phyloP scores from a whole-genome alignment of 176 grass and related monocot genomes.

The Ensete glaucum region DNA sequence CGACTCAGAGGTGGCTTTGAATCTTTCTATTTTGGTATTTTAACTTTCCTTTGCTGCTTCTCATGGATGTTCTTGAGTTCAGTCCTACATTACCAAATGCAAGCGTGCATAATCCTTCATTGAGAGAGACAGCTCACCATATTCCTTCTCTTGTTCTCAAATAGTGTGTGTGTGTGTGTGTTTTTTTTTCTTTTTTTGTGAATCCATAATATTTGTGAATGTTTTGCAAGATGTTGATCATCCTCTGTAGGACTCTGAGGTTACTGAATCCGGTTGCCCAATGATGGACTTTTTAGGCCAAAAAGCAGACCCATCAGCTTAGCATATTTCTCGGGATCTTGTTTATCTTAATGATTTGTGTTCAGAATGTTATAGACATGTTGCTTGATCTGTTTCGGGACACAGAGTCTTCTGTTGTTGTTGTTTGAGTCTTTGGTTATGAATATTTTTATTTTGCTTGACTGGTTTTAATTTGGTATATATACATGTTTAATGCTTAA shows the following conservation, averaged over 20 bases:
- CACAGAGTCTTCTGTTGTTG: too few species aligned
- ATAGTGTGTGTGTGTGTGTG: not conserved
- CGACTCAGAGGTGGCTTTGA: not conserved
- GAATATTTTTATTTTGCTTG: not conserved
- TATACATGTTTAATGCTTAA: not conserved
- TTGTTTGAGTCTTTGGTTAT: not conserved
- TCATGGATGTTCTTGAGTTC: not conserved
- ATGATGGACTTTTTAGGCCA: not conserved
- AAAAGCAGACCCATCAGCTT: not conserved
- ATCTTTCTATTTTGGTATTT: not conserved
- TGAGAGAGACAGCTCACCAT: not conserved
- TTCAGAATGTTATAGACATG: not conserved
- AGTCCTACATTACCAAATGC: not conserved
- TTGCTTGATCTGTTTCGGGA: not conserved
- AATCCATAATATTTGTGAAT: too few species aligned
- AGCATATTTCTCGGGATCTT: not conserved
- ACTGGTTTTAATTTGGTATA: not conserved
- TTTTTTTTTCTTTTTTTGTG: not conserved
- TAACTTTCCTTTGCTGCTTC: not conserved
- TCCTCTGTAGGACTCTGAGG: too few species aligned
- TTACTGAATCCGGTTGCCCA: not conserved
- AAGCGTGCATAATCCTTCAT: not conserved
- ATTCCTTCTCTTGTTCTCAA: not conserved
- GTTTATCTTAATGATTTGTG: not conserved
- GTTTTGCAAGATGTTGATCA: too few species aligned